Evolutionary conservation across 2,329 filamentous ascomycete genomes (phyloP).

Genomic region (Aspergillus sp.): DNA sequence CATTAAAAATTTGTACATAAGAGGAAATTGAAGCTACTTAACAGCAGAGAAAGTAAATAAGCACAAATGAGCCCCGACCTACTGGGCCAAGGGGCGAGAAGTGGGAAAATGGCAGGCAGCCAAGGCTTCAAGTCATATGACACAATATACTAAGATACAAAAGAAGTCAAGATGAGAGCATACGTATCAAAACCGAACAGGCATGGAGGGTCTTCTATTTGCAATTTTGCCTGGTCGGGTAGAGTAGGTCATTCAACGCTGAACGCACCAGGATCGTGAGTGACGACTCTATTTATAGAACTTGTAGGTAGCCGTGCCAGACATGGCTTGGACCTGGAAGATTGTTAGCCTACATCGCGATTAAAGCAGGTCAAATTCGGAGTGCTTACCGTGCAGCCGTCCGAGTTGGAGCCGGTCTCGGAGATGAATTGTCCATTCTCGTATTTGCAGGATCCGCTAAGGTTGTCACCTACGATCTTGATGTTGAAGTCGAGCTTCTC

Average conservation of each 20-base stretch:
- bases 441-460: conserved; percentile 64
- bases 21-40: conserved; percentile 19
- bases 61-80: conserved; percentile 19
- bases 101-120: conserved; percentile 24
- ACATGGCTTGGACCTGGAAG: conserved; percentile 49
- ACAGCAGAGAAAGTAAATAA: conserved; percentile 24
- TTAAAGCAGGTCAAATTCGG: conserved; percentile 22
- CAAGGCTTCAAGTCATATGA: conserved; percentile 28
- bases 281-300: conserved; percentile 33
- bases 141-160: conserved; percentile 38
- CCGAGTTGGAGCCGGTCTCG: conserved; percentile 44
- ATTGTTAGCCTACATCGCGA: background rate
- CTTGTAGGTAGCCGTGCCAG: conserved; percentile 52
- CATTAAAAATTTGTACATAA: conserved; percentile 9
- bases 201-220: conserved; percentile 19
- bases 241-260: background rate
- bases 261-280: conserved; percentile 9
- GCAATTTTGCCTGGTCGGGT: conserved; percentile 11
- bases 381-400: conserved; percentile 78
- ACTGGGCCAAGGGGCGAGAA: conserved; percentile 12
- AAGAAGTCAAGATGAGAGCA: conserved; percentile 30
- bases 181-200: conserved; percentile 29
- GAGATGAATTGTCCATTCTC: conserved; percentile 63
- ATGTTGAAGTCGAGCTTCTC: conserved; percentile 76
- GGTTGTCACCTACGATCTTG: conserved; percentile 67